Evolutionary conservation across 2,329 filamentous ascomycete genomes (phyloP).

Genomic region (Didymella lethalis): DNA sequence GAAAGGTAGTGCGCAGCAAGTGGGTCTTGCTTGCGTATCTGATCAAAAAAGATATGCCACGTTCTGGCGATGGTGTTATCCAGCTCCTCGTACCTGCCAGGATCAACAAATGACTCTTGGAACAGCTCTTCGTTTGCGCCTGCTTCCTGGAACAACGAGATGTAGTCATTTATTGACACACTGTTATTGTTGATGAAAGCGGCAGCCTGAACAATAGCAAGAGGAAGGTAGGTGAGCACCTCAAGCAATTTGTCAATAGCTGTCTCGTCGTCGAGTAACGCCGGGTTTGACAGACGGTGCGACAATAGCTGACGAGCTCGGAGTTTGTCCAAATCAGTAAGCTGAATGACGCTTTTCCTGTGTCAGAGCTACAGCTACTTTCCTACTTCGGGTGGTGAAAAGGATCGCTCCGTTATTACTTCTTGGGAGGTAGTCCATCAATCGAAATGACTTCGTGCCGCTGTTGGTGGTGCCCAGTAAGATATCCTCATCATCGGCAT

Average conservation of each 20-base stretch:
- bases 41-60: slow-evolving; percentile 51
- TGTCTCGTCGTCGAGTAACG: slow-evolving; percentile 21
- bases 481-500: slow-evolving; percentile 53
- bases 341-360: slow-evolving; percentile 23
- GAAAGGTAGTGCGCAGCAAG: slow-evolving; percentile 50
- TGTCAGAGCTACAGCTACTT: slow-evolving; percentile 23
- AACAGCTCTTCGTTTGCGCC: slow-evolving; percentile 42
- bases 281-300: slow-evolving; percentile 11
- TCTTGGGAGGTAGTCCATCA: slow-evolving; percentile 44
- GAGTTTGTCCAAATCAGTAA: slow-evolving; percentile 26
- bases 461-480: slow-evolving; percentile 28
- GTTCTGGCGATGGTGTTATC: slow-evolving; percentile 49
- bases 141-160: slow-evolving; percentile 30
- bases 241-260: slow-evolving; percentile 39
- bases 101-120: slow-evolving; percentile 45
- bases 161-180: slow-evolving; percentile 23
- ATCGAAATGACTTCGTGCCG: slow-evolving; percentile 8
- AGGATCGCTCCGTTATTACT: slow-evolving; percentile 42
- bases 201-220: slow-evolving; percentile 26
- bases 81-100: slow-evolving; percentile 37
- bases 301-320: not conserved
- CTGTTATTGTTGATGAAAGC: slow-evolving; percentile 39
- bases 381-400: slow-evolving; percentile 38
- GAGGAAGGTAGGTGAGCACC: slow-evolving; percentile 30
- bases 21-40: slow-evolving; percentile 42